Evolutionary conservation across 768 basidiomycete genomes (phyloP), one percentile per base, ranked within the genome.

Genomic region (Suillus tomentosus): DNA sequence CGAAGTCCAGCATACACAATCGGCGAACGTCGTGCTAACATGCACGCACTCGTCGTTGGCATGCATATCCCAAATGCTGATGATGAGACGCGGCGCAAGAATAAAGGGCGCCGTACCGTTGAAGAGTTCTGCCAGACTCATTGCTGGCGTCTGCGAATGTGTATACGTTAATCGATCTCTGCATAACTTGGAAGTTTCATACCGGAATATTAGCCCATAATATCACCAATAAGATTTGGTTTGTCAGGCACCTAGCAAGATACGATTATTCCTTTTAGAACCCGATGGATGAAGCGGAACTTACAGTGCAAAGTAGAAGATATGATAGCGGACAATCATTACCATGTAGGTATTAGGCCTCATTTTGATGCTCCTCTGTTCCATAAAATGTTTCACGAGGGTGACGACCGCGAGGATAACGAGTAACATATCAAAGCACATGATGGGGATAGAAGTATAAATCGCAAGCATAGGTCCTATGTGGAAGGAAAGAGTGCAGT

Each of bases 1-100:
- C 57, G 57, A 58, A 42, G 57, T 58, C 57, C 39, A 58, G 19
- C 57, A 58, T 7, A 58, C 5, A 58, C 57, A 58, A 42, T 58
- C 57, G 3, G 40, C 57, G 5, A 58, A 58, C 3, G 57, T 42
- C 17, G 57, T 58, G 17, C 57, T 58, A 11, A 58, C 40, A 8
- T 58, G 57, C 42, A 42, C 24, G 9, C 57, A 58, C 3, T 13
- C 10, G 6, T 43, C 27, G 6, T 27, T 40, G 10, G 57, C 57
- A 42, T 58, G 57, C 24, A 40, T 58, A 4, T 58, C 57, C 57
- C 57, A 58, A 27, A 58, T 58, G 27, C 57, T 58, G 40, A 58
- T 58, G 40, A 58, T 58, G 6, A 58, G 57, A 15, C 57, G 57
- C 6, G 57, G 57, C 17, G 57, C 57, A 6, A 58, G 40, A 58